Evolutionary conservation across 306 rosid genomes (phyloP).

Genomic region (Notholithocarpus densiflorus): DNA sequence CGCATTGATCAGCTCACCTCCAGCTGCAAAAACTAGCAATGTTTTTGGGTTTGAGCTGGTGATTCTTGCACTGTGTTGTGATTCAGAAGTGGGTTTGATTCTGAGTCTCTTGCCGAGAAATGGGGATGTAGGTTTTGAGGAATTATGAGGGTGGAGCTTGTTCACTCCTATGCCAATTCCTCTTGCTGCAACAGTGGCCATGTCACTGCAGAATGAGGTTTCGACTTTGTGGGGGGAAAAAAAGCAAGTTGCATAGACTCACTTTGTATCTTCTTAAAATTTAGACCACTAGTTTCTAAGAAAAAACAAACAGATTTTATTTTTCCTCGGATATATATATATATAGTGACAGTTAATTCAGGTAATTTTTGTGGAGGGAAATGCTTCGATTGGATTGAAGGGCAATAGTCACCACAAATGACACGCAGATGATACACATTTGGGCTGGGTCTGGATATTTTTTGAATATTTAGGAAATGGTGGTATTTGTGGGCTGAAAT

Average conservation of each 20-base stretch:
- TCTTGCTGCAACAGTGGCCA: slow-evolving; percentile 59
- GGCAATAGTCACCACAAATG: slow-evolving; percentile 33
- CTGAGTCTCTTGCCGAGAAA: slow-evolving; percentile 59
- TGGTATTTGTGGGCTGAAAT: not conserved
- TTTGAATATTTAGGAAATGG: not conserved
- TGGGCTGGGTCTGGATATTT: not conserved
- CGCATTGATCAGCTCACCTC: slow-evolving; percentile 50
- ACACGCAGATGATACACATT: slow-evolving; percentile 13
- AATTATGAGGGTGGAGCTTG: slow-evolving; percentile 45
- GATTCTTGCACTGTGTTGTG: slow-evolving; percentile 13
- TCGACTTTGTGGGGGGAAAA: slow-evolving; percentile 16
- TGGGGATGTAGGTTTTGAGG: slow-evolving; percentile 42
- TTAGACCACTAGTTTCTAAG: slow-evolving; percentile 37
- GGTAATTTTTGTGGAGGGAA: slow-evolving; percentile 60
- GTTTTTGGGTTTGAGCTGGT: slow-evolving; percentile 34
- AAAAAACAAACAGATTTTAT: not conserved
- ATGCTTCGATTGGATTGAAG: slow-evolving; percentile 36
- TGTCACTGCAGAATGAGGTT: slow-evolving; percentile 20
- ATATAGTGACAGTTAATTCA: slow-evolving; percentile 31
- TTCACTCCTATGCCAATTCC: slow-evolving; percentile 53
- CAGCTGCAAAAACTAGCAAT: slow-evolving; percentile 30
- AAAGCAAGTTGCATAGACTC: not conserved
- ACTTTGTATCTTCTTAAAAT: slow-evolving; percentile 24
- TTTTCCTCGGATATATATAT: not conserved
- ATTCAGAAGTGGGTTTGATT: slow-evolving; percentile 27